Evolutionary conservation across 768 basidiomycete genomes (phyloP).

Genomic region (Rhodosporidiobolus odoratus): DNA sequence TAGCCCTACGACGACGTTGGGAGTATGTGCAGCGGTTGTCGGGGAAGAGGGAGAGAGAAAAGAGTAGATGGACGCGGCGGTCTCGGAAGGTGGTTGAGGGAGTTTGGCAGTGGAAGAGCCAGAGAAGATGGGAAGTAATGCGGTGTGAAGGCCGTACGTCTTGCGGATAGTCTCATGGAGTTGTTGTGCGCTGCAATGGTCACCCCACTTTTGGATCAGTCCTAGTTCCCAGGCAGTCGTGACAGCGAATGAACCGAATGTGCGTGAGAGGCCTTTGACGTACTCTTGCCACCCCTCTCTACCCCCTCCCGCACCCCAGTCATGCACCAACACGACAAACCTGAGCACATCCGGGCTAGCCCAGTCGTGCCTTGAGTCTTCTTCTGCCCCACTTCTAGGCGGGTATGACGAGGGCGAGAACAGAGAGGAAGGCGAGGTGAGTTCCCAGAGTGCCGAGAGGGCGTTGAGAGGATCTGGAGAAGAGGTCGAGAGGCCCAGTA

Average conservation of each 20-base stretch:
- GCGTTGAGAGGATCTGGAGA: constrained; percentile 43
- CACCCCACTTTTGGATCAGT: no score
- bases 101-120: neutral
- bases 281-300: constrained; percentile 14
- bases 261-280: neutral
- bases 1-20: neutral
- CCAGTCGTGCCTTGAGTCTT: constrained; percentile 28
- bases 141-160: constrained; percentile 31
- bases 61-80: neutral
- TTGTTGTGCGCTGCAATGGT: constrained; percentile 1
- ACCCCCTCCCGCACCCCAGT: constrained; percentile 3
- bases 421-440: constrained; percentile 33
- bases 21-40: neutral
- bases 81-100: neutral
- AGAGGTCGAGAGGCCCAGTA: constrained; percentile 43
- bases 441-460: constrained; percentile 41
- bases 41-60: neutral
- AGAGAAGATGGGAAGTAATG: constrained; percentile 22
- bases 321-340: constrained; percentile 44
- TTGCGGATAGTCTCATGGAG: constrained; percentile 35
- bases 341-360: constrained; percentile 39
- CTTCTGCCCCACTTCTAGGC: constrained; percentile 6
- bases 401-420: constrained; percentile 8
- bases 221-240: no score
- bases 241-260: no score